These are phyloP conservation scores for Lipomyces starkeyi DNA, from an alignment of 805 yeast species.

Conservation along the genomic window DNA sequence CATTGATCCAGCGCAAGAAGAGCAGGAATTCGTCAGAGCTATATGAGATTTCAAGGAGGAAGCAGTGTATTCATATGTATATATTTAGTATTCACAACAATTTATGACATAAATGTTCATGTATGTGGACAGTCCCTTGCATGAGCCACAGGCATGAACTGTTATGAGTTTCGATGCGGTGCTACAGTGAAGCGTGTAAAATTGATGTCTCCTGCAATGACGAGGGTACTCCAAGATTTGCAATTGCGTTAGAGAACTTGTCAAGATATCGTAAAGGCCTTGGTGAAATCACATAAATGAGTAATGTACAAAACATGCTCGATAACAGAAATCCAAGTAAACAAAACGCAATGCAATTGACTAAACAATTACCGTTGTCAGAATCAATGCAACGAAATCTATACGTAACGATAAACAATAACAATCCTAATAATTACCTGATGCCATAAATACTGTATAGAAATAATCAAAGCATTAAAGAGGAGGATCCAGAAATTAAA, in stretches of 20 bases:
- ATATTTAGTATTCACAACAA: not conserved
- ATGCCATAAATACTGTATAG: constrained; percentile 1
- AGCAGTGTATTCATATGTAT: not conserved
- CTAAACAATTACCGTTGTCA: not conserved
- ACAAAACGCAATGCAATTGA: not conserved
- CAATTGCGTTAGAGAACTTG: too few species aligned
- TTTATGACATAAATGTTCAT: not conserved
- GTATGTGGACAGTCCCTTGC: too few species aligned
- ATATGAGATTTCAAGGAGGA: not conserved
- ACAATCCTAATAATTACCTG: not conserved
- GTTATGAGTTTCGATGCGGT: too few species aligned
- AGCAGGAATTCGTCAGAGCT: not conserved
- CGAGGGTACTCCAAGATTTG: too few species aligned
- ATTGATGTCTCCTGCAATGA: too few species aligned
- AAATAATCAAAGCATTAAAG: constrained; percentile 8
- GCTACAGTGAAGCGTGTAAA: too few species aligned
- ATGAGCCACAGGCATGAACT: too few species aligned
- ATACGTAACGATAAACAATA: not conserved
- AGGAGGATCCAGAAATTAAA: not conserved
- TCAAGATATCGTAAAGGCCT: too few species aligned
- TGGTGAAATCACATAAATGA: not conserved
- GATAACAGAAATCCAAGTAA: not conserved
- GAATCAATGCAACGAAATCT: not conserved
- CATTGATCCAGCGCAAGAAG: not conserved
- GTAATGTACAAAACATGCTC: not conserved